A percentile compares a stretch with the other conserved stretches of the same genome.
Evolutionary conservation across 2,329 filamentous ascomycete species (phyloP).

Genomic region (Fusarium napiforme): DNA sequence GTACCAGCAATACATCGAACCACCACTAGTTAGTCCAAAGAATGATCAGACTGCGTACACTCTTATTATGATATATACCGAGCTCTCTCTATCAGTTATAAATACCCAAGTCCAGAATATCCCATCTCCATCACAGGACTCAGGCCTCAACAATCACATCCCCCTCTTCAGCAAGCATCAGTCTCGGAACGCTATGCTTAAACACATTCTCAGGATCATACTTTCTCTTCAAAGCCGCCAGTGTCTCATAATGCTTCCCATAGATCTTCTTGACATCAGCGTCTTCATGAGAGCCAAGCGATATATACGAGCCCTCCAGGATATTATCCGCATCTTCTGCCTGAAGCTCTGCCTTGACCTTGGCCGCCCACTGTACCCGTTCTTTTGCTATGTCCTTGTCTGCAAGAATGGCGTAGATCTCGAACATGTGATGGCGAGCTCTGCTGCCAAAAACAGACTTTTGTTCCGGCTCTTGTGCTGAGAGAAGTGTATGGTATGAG

Average conservation of each 20-base stretch:
- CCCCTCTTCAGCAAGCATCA: fast-evolving
- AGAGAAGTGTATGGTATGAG: not conserved
- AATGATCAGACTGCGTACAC: too few species aligned
- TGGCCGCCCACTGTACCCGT: not conserved
- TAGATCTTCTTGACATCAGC: not conserved
- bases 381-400: not conserved
- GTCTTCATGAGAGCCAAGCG: not conserved
- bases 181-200: not conserved
- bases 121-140: too few species aligned
- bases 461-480: not conserved
- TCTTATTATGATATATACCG: too few species aligned
- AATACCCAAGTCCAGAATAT: too few species aligned
- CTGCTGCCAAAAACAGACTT: not conserved
- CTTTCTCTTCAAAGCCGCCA: not conserved
- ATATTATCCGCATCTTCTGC: not conserved
- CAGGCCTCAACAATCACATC: not conserved
- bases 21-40: too few species aligned
- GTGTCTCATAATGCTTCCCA: not conserved
- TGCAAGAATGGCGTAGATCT: not conserved
- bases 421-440: constrained; percentile 5
- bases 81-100: too few species aligned
- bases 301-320: constrained; percentile 2
- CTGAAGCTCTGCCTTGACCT: not conserved
- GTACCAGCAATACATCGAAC: too few species aligned
- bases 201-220: constrained; percentile 1